Evolutionary conservation across 495 filamentous ascomycete genomes (phyloP).

Genomic region (Hypoxylon trugodes): DNA sequence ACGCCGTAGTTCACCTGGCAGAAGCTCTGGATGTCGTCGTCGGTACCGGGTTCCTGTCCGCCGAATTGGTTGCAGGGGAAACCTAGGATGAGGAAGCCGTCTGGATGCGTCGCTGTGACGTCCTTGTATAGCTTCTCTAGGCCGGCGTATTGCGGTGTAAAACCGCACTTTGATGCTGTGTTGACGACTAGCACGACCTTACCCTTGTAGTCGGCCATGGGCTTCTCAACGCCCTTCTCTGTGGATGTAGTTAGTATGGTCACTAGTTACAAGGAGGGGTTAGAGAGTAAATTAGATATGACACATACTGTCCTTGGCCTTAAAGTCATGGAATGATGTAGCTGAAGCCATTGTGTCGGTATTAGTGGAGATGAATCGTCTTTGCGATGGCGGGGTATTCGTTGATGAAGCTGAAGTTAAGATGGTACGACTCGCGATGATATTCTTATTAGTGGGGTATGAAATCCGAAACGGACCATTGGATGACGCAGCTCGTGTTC

Average conservation of each 20-base stretch:
- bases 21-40: conserved; percentile 92
- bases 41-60: conserved; percentile 83
- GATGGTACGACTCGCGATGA: conserved; percentile 21
- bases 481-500: conserved; percentile 16
- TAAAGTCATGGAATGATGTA: conserved; percentile 91
- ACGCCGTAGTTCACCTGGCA: conserved; percentile 97
- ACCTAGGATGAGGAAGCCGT: conserved; percentile 85
- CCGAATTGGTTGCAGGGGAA: conserved; percentile 99
- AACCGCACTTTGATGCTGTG: conserved; percentile 98
- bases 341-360: conserved; percentile 79
- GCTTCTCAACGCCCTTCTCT: conserved; percentile 80
- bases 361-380: conserved; percentile 1
- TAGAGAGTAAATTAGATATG: too few species aligned
- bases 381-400: conserved; percentile 15
- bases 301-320: conserved; percentile 77
- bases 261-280: conserved; percentile 7
- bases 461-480: conserved; percentile 7
- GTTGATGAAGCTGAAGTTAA: conserved; percentile 13
- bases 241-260: conserved; percentile 23
- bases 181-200: conserved; percentile 97
- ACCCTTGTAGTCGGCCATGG: conserved; percentile 74
- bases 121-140: conserved; percentile 91
- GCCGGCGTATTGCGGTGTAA: conserved; percentile 93
- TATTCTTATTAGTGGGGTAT: conserved; percentile 28
- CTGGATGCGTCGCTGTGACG: conserved; percentile 69